Evolutionary conservation across 164 flowering plant species (phyloP), one percentile per base, ranked within the genome.

Genomic region (Amborella trichopoda): DNA sequence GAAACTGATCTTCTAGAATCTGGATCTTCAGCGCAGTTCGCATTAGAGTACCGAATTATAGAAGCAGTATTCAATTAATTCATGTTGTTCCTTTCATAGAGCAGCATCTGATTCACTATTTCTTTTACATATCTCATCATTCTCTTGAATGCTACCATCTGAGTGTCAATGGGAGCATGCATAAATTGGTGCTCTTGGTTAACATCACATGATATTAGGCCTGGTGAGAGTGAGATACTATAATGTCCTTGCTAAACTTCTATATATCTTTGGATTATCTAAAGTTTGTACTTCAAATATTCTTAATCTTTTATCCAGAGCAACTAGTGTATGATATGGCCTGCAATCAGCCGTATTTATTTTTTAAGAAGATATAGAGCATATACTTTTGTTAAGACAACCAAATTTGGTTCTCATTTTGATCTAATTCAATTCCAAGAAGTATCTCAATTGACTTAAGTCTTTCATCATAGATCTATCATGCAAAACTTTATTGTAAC

Each of bases 101-200:
- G 11, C 9, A 28, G 4, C 5, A 28, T 47, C 21, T 30, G 24
- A 18, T 38, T 21, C 19, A 11, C 1, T 44, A 1, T 14, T 18
- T 18, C 26, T 21, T 42, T 42, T 2, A 42, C n/a, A 23, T 17
- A 11, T 11, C 25, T 17, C 9, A 42, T 14, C 13, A 23, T 42
- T 9, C 46, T 9, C 23, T 42, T 19, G n/a, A 42, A 2, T 20
- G 25, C 21, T 2, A 14, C n/a, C 46, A 42, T 42, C 9, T 42
- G 46, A 3, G 13, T 42, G 23, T 42, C n/a, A 19, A 5, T 42
- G 10, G 46, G 46, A 42, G 23, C 46, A 21, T 23, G 46, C 46
- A 42, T 42, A 22, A 42, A 42, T 21, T 19, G 28, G 8, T n/a
- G 9, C 23, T 20, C 25, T 19, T 19, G 23, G 10, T 22, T 42